A percentile compares a stretch with the other conserved stretches of the same genome.
Evolutionary conservation across 1,139 yeast genomes (phyloP).

Genomic region (Taphrina deformans): DNA sequence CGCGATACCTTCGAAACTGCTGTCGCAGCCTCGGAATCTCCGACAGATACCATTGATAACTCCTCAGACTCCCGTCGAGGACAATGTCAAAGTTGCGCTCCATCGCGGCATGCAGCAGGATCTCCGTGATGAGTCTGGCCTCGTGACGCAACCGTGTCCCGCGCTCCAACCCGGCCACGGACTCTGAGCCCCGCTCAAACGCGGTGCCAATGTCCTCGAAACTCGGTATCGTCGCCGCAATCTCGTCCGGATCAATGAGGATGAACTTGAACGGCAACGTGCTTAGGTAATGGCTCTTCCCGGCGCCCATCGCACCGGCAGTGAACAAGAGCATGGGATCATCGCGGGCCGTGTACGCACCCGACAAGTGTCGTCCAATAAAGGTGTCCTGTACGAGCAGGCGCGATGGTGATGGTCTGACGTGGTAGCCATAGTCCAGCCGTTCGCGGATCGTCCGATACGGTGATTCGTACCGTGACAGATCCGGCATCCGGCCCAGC

Average conservation of each 20-base stretch:
- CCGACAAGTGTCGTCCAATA: conserved; percentile 5
- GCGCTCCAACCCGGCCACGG: not conserved
- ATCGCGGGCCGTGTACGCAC: not conserved
- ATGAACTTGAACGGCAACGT: conserved; percentile 22
- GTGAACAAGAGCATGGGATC: conserved; percentile 18
- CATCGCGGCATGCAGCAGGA: conserved; percentile 21
- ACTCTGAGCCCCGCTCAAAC: not conserved
- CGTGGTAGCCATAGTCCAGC: conserved; percentile 24
- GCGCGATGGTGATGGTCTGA: not conserved
- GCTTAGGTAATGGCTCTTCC: conserved; percentile 24
- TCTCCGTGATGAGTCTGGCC: conserved; percentile 25
- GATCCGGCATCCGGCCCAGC: not conserved
- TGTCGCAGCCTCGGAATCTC: conserved; percentile 13
- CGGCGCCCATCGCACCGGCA: conserved; percentile 33
- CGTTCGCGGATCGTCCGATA: conserved; percentile 7
- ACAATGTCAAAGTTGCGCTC: conserved; percentile 15
- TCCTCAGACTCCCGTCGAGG: conserved; percentile 23
- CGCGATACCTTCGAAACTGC: conserved; percentile 13
- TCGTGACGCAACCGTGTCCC: conserved; percentile 22
- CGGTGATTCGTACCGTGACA: conserved; percentile 10
- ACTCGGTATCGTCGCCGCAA: conserved; percentile 19
- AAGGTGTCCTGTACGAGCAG: conserved; percentile 16
- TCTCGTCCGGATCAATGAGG: conserved; percentile 30
- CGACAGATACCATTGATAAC: conserved; percentile 22
- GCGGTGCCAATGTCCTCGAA: conserved; percentile 8